Evolutionary conservation across 2,329 filamentous ascomycete genomes (phyloP).

Genomic region (Talaromyces rugulosus): DNA sequence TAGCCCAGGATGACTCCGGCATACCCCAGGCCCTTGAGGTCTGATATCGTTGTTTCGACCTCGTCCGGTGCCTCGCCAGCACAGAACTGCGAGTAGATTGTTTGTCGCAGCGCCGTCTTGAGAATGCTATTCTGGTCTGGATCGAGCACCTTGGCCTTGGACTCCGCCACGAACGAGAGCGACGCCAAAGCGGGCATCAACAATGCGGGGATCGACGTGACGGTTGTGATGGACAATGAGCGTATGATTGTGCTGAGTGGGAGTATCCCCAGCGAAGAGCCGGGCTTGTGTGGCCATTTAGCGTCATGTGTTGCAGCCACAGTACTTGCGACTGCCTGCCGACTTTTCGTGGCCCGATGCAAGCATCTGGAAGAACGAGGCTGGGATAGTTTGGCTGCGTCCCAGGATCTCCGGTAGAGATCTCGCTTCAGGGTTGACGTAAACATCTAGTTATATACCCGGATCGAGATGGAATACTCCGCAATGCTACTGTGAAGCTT

Average conservation of each 20-base stretch:
- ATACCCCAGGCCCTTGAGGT: constrained; percentile 71
- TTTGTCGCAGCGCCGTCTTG: constrained; percentile 67
- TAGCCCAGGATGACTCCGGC: constrained; percentile 81
- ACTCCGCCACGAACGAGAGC: constrained; percentile 67
- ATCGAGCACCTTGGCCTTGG: constrained; percentile 62
- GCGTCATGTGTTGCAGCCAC: not conserved
- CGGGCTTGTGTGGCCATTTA: not conserved
- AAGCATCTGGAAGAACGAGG: not conserved
- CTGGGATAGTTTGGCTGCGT: not conserved
- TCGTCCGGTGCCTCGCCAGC: constrained; percentile 70
- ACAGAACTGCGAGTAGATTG: constrained; percentile 89
- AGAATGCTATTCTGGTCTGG: constrained; percentile 72
- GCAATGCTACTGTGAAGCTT: not conserved
- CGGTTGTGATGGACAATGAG: constrained; percentile 14
- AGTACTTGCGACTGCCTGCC: not conserved
- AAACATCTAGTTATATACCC: not conserved
- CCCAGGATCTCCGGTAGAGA: not conserved
- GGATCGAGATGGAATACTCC: not conserved
- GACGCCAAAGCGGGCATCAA: constrained; percentile 65
- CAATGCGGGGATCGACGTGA: constrained; percentile 37
- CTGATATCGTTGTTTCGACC: constrained; percentile 60
- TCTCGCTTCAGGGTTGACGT: not conserved
- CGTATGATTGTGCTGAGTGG: constrained; percentile 14
- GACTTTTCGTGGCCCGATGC: not conserved
- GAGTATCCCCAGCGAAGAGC: constrained; percentile 13